A percentile compares a stretch with the other conserved stretches of the same genome.
phyloP scores from a whole-genome alignment of 108 stramenopile genomes.

The Asterionellopsis glacialis region DNA sequence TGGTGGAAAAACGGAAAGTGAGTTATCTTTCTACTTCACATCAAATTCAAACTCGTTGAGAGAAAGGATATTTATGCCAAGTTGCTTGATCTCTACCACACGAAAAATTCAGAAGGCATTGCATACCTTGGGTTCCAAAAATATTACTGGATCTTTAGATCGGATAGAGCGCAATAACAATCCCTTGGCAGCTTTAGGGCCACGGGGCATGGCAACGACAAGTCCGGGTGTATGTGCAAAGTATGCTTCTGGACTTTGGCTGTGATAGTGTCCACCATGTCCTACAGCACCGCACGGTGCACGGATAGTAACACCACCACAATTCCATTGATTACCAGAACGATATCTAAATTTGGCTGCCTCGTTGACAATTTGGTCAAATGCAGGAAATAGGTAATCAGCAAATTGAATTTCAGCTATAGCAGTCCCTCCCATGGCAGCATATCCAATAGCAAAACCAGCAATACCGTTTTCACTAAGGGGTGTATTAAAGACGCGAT shows the following conservation, averaged over 20 bases:
- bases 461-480: conserved; percentile 89
- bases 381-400: conserved; percentile 91
- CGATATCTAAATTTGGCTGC: conserved; percentile 96
- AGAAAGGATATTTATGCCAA: not conserved
- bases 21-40: no score
- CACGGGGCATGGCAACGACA: conserved; percentile 93
- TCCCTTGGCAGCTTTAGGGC: conserved; percentile 92
- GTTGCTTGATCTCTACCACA: not conserved
- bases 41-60: not conserved
- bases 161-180: conserved; percentile 86
- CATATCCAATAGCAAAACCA: conserved; percentile 96
- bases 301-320: conserved; percentile 92
- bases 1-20: not conserved
- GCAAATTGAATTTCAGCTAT: conserved; percentile 99
- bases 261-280: conserved; percentile 93
- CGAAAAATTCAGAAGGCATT: conserved; percentile 1
- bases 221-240: conserved; percentile 93
- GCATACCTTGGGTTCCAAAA: conserved; percentile 94
- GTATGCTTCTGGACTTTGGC: conserved; percentile 95
- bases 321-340: conserved; percentile 93
- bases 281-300: conserved; percentile 94
- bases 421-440: conserved; percentile 89
- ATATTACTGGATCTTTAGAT: conserved; percentile 91
- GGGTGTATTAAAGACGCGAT: conserved; percentile 94
- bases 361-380: conserved; percentile 98